A percentile compares a stretch with the other conserved stretches of the same genome.
Evolutionary conservation across 108 stramenopile genomes (phyloP).

Genomic region (Fistulifera solaris): DNA sequence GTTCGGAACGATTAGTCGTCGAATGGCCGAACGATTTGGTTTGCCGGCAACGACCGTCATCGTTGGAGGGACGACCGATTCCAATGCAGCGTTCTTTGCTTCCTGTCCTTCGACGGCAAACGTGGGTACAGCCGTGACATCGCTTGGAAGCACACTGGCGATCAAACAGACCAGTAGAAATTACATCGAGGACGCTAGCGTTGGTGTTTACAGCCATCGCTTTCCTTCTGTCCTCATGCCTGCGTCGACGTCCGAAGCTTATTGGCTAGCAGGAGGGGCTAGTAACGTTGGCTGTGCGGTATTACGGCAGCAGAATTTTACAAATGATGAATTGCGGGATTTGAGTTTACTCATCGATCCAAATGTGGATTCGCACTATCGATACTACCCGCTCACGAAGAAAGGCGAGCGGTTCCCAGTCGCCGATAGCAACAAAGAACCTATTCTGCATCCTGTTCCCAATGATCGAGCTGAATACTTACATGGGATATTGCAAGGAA

Average conservation of each 20-base stretch:
- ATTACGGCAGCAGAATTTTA: conserved; percentile 63
- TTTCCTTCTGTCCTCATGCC: conserved; percentile 39
- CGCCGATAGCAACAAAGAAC: conserved; percentile 69
- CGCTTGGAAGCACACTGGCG: conserved; percentile 79
- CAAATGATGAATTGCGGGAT: conserved; percentile 57
- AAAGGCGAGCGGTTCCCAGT: conserved; percentile 86
- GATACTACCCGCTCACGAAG: conserved; percentile 80
- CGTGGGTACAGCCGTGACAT: conserved; percentile 83
- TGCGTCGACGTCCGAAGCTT: conserved; percentile 28
- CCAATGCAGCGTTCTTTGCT: conserved; percentile 90
- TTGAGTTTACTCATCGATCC: conserved; percentile 72
- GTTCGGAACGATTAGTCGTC: conserved; percentile 53
- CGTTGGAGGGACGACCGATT: conserved; percentile 90
- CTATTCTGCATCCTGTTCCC: conserved; percentile 61
- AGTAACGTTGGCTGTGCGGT: conserved; percentile 87
- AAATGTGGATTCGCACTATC: conserved; percentile 35
- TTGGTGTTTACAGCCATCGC: conserved; percentile 89
- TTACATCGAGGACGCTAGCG: conserved; percentile 71
- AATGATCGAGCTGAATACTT: conserved; percentile 58
- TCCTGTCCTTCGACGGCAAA: conserved; percentile 33
- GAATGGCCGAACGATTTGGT: conserved; percentile 42
- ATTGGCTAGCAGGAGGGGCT: conserved; percentile 89
- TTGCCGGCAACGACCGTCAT: conserved; percentile 42
- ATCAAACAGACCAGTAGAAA: conserved; percentile 72
- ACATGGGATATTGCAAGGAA: conserved; percentile 71